Conservation (phyloP, 2,329 filamentous ascomycete genomes). For the Arthrocladium fulminans region DNA sequence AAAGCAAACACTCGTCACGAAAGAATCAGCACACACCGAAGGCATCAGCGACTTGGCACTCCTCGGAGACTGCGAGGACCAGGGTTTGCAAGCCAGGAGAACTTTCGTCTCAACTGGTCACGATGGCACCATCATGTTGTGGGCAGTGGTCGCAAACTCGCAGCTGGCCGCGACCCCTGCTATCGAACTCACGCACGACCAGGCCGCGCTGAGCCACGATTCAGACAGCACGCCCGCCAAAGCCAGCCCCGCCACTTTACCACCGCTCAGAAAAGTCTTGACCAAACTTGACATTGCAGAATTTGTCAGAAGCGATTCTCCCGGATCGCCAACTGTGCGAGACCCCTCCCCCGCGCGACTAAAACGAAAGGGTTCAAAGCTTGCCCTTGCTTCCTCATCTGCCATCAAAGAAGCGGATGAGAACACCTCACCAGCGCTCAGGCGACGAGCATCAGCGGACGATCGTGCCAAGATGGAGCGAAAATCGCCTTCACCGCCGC, state of each 20-base stretch:
- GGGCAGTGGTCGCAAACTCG: constrained; percentile 36
- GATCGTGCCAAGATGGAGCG: constrained; percentile 15
- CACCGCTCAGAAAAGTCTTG: constrained; percentile 73
- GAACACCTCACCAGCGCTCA: constrained; percentile 20
- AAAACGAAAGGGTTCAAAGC: constrained; percentile 48
- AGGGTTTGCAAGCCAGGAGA: constrained; percentile 39
- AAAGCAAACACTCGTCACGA: constrained; percentile 66
- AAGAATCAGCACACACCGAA: constrained; percentile 93
- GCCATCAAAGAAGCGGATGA: constrained; percentile 25
- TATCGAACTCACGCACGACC: constrained; percentile 22
- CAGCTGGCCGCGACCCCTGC: constrained; percentile 24
- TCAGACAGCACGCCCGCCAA: constrained; percentile 37
- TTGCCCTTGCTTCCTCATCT: constrained; percentile 32
- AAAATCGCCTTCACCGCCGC: constrained; percentile 34
- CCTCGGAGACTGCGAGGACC: constrained; percentile 45
- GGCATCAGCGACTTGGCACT: constrained; percentile 79
- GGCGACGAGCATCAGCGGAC: constrained; percentile 23
- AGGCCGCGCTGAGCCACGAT: constrained; percentile 24
- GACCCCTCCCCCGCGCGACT: constrained; percentile 43
- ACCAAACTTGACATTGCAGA: constrained; percentile 81
- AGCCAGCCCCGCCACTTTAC: constrained; percentile 49
- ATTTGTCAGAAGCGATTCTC: constrained; percentile 50
- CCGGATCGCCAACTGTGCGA: constrained; percentile 34
- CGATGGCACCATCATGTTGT: constrained; percentile 77
- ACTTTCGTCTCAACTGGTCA: constrained; percentile 63